A percentile compares a stretch with the other conserved stretches of the same genome.
Evolutionary conservation across 257 asterid species (phyloP).

Genomic region (Penstemon barbatus): DNA sequence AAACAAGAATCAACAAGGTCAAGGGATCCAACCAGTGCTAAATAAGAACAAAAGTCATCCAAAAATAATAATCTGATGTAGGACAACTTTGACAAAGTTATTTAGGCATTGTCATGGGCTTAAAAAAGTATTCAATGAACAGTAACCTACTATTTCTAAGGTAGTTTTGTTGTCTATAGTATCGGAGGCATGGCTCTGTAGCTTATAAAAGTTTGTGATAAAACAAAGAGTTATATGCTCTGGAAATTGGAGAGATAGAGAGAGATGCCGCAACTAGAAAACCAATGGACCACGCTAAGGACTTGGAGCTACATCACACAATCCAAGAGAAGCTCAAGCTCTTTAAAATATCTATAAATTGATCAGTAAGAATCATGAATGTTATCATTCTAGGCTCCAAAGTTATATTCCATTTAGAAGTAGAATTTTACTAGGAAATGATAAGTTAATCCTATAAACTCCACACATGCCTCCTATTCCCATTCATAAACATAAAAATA

Average conservation of each 20-base stretch:
- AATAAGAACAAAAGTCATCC: slow-evolving; percentile 12
- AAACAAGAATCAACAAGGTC: neutral
- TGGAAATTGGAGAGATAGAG: neutral
- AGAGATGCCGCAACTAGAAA: neutral
- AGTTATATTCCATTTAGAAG: neutral
- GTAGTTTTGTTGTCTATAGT: neutral
- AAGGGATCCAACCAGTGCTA: slow-evolving; percentile 7
- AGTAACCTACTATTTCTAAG: neutral
- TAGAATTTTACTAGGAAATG: neutral
- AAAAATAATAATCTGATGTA: neutral
- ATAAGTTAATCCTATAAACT: too few species aligned
- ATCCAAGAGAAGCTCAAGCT: neutral
- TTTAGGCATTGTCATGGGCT: neutral
- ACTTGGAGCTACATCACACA: neutral
- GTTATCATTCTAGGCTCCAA: neutral
- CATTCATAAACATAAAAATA: too few species aligned
- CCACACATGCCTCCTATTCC: too few species aligned
- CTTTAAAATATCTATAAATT: too few species aligned
- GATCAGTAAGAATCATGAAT: too few species aligned
- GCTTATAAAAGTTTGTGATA: neutral
- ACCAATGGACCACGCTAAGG: neutral
- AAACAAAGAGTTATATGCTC: neutral
- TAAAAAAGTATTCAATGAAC: neutral
- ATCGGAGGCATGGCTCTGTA: neutral
- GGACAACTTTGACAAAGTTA: neutral